These are phyloP conservation scores for Lepidium aucheri DNA, from an alignment of 345 rosid genomes.

Conservation along the genomic window DNA sequence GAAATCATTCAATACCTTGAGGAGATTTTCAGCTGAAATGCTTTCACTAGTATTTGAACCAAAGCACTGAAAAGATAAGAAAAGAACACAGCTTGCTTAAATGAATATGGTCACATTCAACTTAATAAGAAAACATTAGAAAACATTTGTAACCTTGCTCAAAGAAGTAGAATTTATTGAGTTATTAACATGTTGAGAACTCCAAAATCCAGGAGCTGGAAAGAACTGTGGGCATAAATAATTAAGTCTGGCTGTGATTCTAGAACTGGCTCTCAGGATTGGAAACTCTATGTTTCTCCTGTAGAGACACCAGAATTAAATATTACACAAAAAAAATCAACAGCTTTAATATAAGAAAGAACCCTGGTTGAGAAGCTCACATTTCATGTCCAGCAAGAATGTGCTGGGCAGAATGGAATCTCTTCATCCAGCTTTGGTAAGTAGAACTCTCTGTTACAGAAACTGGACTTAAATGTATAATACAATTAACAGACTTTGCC, in stretches of 20 bases:
- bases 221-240: conserved; percentile 96
- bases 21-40: conserved; percentile 84
- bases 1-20: conserved; percentile 52
- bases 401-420: conserved; percentile 68
- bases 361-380: conserved; percentile 36
- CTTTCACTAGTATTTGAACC: conserved; percentile 31
- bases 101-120: not conserved
- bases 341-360: not conserved
- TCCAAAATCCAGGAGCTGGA: conserved; percentile 83
- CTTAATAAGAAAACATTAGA: not conserved
- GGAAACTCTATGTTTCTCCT: conserved; percentile 88
- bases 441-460: conserved; percentile 45
- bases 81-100: conserved; percentile 5
- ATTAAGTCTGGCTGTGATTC: conserved; percentile 76
- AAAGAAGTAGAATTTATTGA: conserved; percentile 16
- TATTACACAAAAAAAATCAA: not conserved
- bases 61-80: conserved; percentile 37
- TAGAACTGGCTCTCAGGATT: conserved; percentile 72
- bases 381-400: conserved; percentile 85
- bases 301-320: conserved; percentile 14
- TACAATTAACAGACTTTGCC: conserved; percentile 56
- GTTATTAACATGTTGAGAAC: conserved; percentile 32
- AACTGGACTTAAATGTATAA: conserved; percentile 84
- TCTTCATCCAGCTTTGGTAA: conserved; percentile 82
- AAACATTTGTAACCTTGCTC: conserved; percentile 46